Conservation (phyloP, 306 rosid genomes). For the Nissolia schottii region DNA sequence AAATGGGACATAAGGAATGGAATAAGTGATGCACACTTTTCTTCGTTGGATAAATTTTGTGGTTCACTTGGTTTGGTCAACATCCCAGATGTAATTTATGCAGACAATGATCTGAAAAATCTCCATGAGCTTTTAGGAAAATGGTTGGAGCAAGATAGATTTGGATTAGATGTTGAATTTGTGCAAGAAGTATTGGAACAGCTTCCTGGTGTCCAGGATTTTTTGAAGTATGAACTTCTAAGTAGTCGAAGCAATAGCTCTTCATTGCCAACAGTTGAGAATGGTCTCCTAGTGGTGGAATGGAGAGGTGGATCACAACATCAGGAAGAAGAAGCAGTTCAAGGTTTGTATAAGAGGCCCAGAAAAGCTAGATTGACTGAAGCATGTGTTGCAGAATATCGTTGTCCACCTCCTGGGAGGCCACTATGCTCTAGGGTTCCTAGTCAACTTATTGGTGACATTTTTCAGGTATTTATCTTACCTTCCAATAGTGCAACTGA, state of each 20-base stretch:
- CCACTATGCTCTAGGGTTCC: conserved; percentile 67
- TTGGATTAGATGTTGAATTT: conserved; percentile 89
- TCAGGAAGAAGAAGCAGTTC: conserved; percentile 45
- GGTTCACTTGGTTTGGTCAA: conserved; percentile 40
- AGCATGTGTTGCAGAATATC: conserved; percentile 30
- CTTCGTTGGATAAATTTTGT: conserved; percentile 59
- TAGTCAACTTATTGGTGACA: conserved; percentile 69
- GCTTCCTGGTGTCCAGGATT: conserved; percentile 59
- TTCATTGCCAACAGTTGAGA: conserved; percentile 66
- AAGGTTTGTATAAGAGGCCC: conserved; percentile 48
- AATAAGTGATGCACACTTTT: conserved; percentile 26
- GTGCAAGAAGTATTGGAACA: conserved; percentile 86
- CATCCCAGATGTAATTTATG: conserved; percentile 44
- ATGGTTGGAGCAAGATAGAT: conserved; percentile 95
- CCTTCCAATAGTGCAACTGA: conserved; percentile 6
- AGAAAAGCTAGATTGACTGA: conserved; percentile 49
- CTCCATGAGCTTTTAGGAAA: conserved; percentile 40
- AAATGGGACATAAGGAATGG: conserved; percentile 30
- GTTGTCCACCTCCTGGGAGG: conserved; percentile 82
- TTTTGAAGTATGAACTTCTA: conserved; percentile 56
- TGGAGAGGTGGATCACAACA: conserved; percentile 44
- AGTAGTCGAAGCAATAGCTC: conserved; percentile 47
- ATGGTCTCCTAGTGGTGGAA: conserved; percentile 60
- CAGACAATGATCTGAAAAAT: conserved; percentile 41
- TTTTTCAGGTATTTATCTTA: conserved; percentile 67